These are phyloP conservation scores for Jamesozyma lodderae DNA, from an alignment of 805 yeast genomes.

Conservation along the genomic window DNA sequence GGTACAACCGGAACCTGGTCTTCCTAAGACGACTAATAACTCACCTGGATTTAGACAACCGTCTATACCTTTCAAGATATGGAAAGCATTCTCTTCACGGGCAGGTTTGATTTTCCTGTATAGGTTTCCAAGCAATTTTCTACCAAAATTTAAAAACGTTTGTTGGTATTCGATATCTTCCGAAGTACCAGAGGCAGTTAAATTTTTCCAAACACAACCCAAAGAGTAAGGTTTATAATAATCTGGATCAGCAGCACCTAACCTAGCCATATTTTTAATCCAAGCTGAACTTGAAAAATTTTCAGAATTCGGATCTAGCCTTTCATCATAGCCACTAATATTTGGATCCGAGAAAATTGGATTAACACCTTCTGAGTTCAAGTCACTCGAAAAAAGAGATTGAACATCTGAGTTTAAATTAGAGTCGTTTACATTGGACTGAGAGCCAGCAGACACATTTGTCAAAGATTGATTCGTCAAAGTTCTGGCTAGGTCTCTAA, in stretches of 20 bases:
- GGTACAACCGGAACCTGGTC: constrained; percentile 72
- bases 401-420: background rate
- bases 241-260: constrained; percentile 48
- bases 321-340: constrained; percentile 30
- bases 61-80: constrained; percentile 46
- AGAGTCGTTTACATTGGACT: background rate
- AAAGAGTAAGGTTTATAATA: constrained; percentile 48
- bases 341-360: constrained; percentile 10
- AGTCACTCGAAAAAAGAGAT: constrained; percentile 6
- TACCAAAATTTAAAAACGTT: constrained; percentile 41
- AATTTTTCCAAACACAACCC: constrained; percentile 49
- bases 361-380: constrained; percentile 11
- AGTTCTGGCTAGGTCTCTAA: constrained; percentile 34
- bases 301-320: constrained; percentile 50
- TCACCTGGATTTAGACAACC: constrained; percentile 56
- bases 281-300: constrained; percentile 51
- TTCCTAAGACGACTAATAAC: constrained; percentile 62
- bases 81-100: constrained; percentile 26
- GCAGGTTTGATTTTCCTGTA: constrained; percentile 12
- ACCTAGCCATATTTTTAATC: constrained; percentile 49
- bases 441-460: background rate
- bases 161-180: constrained; percentile 57
- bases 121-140: constrained; percentile 14
- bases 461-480: constrained; percentile 15
- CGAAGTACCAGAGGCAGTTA: constrained; percentile 54